These are phyloP conservation scores for Erythrophleum fordii DNA, from an alignment of 306 rosid genomes.

Conservation along the genomic window DNA sequence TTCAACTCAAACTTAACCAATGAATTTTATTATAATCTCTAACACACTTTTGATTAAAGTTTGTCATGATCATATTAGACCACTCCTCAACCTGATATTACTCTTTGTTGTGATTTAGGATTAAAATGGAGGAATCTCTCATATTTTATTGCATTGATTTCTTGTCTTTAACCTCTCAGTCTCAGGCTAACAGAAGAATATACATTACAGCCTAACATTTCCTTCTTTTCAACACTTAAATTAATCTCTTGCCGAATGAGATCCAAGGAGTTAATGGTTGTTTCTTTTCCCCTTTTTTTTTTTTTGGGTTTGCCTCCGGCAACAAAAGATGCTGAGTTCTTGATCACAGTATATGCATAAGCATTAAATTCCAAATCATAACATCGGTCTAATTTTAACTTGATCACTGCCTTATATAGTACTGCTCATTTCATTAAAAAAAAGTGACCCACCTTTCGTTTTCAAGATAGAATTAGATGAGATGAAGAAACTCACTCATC, in stretches of 20 bases:
- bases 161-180: background rate
- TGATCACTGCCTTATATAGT: background rate
- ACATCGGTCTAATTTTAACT: background rate
- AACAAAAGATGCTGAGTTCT: background rate
- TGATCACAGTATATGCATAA: background rate
- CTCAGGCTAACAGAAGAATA: too few species aligned
- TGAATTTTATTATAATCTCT: background rate
- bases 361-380: background rate
- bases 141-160: background rate
- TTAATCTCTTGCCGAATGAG: background rate
- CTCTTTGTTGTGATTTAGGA: background rate
- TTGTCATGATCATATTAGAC: background rate
- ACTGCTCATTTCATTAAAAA: background rate
- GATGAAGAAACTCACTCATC: background rate
- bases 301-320: too few species aligned
- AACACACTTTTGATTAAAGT: background rate
- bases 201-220: background rate
- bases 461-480: background rate
- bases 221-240: background rate
- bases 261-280: background rate
- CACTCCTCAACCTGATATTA: background rate
- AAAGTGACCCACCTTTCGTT: background rate
- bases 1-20: background rate
- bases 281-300: too few species aligned
- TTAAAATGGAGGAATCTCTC: background rate